These are phyloP conservation scores for Coniochaeta prunicola DNA, from an alignment of 2,329 filamentous ascomycete genomes.

Conservation along the genomic window DNA sequence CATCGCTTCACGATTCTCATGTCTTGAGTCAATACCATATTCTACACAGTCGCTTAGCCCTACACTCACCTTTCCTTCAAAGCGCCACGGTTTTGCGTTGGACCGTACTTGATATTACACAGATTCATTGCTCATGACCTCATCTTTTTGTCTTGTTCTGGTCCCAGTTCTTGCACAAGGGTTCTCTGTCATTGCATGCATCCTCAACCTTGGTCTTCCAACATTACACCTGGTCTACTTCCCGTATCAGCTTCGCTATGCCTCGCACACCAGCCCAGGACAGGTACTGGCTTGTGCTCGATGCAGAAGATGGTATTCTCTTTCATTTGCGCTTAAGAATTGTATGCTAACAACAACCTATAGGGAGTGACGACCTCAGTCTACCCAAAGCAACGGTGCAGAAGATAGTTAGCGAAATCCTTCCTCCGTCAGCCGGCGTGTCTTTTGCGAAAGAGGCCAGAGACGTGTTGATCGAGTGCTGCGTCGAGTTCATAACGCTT, in stretches of 20 bases:
- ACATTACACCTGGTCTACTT: neutral
- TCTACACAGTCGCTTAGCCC: neutral
- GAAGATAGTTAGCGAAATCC: conserved; percentile 89
- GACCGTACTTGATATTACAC: neutral
- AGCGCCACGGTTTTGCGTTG: neutral
- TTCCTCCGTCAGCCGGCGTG: conserved; percentile 66
- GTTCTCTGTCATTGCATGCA: neutral
- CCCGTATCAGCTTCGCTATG: neutral
- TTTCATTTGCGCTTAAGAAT: neutral
- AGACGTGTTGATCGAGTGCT: conserved; percentile 95
- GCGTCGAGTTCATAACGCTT: conserved; percentile 97
- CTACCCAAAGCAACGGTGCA: conserved; percentile 64
- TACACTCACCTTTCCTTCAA: neutral
- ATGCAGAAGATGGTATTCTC: neutral
- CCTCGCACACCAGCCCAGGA: neutral
- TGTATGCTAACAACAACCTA: conserved; percentile 22
- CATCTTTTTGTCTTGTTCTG: no score
- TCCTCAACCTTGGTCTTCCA: neutral
- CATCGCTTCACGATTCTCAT: neutral
- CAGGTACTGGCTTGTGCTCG: neutral
- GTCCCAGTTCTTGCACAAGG: no score
- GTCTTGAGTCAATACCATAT: neutral
- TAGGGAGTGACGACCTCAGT: conserved; percentile 57
- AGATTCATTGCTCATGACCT: no score
- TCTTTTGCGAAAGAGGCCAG: conserved; percentile 93